Base-by-base conservation (phyloP, 306 rosid species). In the Dalbergia cultrata region DNA sequence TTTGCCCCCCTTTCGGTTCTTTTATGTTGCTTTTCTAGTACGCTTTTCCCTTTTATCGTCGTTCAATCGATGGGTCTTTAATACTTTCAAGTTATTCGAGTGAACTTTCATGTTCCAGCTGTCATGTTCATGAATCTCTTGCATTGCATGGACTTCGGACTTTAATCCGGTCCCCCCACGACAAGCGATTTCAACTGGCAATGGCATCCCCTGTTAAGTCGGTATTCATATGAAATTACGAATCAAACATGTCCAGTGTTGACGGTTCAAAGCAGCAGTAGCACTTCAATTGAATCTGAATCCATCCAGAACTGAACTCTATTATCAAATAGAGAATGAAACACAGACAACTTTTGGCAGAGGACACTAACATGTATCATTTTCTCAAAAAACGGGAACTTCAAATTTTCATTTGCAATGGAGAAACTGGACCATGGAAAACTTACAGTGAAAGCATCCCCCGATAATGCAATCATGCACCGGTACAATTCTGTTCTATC, bases 31-130 rank as follows among this genome's bases (percentile, higher is more conserved):
- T 54, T 54, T 54, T 54, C 10, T 54, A 54, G 0, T n/a, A 16
- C 22, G 5, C 1, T 54, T n/a, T 54, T 54, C 22, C 60, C 22
- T 54, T 54, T 54, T 54, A 16, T 54, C 8, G 9, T 54, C n/a
- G 60, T 54, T 54, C 22, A 54, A 54, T 54, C 22, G n/a, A 18
- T 54, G 60, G 60, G 60, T 54, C 8, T 54, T n/a, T 16, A 54
- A 54, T 54, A 16, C 16, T 21, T 54, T 54, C 60, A 54, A 54
- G 60, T 16, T 54, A 16, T 54, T 54, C 9, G 7, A 8, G 60
- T 54, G 21, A 54, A 54, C 60, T 16, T 54, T 54, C 22, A 54
- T n/a, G 22, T 54, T n/a, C 60, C 60, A 54, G 60, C 60, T 54
- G 60, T 54, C 60, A 18, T n/a, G 22, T 54, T 54, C 21, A 54